Evolutionary conservation across 108 stramenopile genomes (phyloP).

Genomic region (Discostella stelligeroides): DNA sequence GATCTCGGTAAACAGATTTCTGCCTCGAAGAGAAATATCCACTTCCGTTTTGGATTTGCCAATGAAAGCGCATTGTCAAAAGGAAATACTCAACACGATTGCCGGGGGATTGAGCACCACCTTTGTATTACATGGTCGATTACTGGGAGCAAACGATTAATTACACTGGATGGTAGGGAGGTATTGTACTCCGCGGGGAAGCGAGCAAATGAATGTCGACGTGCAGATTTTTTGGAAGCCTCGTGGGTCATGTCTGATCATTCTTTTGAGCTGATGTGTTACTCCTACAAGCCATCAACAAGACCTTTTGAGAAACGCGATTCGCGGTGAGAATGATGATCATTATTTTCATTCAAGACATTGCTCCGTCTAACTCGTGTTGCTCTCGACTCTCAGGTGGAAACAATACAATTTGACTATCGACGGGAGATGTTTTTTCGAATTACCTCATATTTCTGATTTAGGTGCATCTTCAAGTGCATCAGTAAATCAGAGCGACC

Average conservation of each 20-base stretch:
- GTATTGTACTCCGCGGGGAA: conserved; percentile 66
- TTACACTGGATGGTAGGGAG: conserved; percentile 68
- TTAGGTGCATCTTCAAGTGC: conserved; percentile 63
- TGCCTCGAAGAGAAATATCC: conserved; percentile 74
- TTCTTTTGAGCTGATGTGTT: conserved; percentile 54
- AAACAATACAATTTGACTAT: conserved; percentile 75
- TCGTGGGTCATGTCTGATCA: conserved; percentile 59
- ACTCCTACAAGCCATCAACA: conserved; percentile 56
- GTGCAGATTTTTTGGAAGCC: conserved; percentile 59
- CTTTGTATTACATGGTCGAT: conserved; percentile 76
- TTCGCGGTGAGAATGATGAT: not conserved
- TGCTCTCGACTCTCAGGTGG: no score
- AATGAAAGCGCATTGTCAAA: conserved; percentile 52
- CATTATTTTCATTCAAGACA: not conserved
- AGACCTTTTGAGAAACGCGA: conserved; percentile 37
- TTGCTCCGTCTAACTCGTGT: not conserved
- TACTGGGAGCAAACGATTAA: conserved; percentile 73
- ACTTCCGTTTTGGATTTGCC: conserved; percentile 83
- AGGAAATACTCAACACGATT: no score
- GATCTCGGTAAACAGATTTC: conserved; percentile 65
- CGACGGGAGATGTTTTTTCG: conserved; percentile 74
- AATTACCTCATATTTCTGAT: conserved; percentile 81
- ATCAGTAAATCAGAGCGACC: not conserved
- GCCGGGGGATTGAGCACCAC: conserved; percentile 88
- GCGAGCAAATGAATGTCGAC: conserved; percentile 32